phyloP scores from a whole-genome alignment of 2,329 filamentous ascomycete species.

The Leptoxyphium fumago region DNA sequence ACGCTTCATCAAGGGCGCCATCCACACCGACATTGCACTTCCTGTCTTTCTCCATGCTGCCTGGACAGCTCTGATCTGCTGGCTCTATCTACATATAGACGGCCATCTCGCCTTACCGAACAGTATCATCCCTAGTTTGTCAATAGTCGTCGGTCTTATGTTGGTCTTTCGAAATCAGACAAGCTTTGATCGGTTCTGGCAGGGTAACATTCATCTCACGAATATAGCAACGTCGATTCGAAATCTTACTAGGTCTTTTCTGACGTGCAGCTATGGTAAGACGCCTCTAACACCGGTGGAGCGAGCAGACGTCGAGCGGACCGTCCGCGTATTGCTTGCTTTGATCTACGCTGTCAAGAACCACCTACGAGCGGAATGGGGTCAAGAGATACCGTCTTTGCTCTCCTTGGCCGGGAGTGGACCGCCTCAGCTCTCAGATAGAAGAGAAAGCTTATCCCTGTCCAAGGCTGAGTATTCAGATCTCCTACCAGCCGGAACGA shows the following conservation, averaged over 20 bases:
- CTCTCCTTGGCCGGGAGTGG: constrained; percentile 6
- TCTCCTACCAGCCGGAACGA: constrained; percentile 18
- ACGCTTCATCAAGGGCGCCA: constrained; percentile 49
- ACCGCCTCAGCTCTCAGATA: constrained; percentile 6
- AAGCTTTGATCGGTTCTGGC: constrained; percentile 50
- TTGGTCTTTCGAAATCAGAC: constrained; percentile 53
- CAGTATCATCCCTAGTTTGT: constrained; percentile 47
- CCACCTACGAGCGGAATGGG: constrained; percentile 49
- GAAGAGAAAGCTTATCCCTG: constrained; percentile 16
- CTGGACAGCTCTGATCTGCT: constrained; percentile 45
- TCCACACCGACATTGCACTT: constrained; percentile 43
- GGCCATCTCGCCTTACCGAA: constrained; percentile 39
- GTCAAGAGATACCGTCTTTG: constrained; percentile 25
- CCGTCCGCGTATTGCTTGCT: constrained; percentile 43
- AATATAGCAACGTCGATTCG: constrained; percentile 43
- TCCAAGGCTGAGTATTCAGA: constrained; percentile 21
- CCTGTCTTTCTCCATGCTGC: constrained; percentile 43
- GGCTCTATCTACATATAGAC: constrained; percentile 32
- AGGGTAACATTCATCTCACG: constrained; percentile 33
- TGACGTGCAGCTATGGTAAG: constrained; percentile 30
- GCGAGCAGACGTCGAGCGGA: constrained; percentile 42
- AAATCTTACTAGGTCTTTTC: constrained; percentile 43
- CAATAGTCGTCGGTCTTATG: constrained; percentile 53
- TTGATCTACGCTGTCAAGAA: constrained; percentile 50
- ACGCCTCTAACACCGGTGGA: constrained; percentile 27